Evolutionary conservation across 192 early-diverging fungal species (phyloP), one percentile per base, ranked within the genome.

Genomic region (Entrophospora sp.): DNA sequence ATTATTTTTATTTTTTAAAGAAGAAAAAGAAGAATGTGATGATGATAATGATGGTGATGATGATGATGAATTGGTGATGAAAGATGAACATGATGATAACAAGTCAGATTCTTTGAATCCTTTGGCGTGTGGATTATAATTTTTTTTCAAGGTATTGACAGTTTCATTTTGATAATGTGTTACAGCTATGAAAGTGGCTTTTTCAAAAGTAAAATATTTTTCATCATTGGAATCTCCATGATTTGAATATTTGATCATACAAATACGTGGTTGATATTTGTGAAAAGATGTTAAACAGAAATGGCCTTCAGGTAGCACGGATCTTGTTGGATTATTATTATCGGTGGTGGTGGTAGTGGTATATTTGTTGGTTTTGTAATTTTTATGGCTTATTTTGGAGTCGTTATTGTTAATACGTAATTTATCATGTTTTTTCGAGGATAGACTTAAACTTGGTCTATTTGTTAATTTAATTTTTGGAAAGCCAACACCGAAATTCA

Each of bases 131-230:
- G 83, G 82, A 36, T 84, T 84, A 42, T 69, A 61, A 46, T 69
- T 70, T 62, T 85, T 84, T 61, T 85, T 85, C 8, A 85, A 45
- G 20, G 53, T 62, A 45, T 84, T 85, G 6, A 84, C 80, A 8
- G 67, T 67, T 44, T 69, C 44, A 67, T 80, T 85, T 37, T 85
- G 83, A 53, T 85, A 85, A 43, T 85, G 83, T 18, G 83, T 84
- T 1, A 85, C 80, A 10, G 83, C 83, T 18, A 85, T 69, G 42
- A 85, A 85, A 1, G 20, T 67, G 2, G 82, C 85, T 28, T 70
- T 66, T 2, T 83, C 69, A 30, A 76, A 85, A 0, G 55, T 48
- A 38, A 68, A 77, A 3, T 66, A 67, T 0, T 46, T 58, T 10
- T 64, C 66, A 9, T 60, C 36, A 25, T 66, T 36, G 27, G 56